A percentile compares a stretch with the other conserved stretches of the same genome.
Conservation (phyloP, 2,329 filamentous ascomycete species). For the Cyphellophora europaea region DNA sequence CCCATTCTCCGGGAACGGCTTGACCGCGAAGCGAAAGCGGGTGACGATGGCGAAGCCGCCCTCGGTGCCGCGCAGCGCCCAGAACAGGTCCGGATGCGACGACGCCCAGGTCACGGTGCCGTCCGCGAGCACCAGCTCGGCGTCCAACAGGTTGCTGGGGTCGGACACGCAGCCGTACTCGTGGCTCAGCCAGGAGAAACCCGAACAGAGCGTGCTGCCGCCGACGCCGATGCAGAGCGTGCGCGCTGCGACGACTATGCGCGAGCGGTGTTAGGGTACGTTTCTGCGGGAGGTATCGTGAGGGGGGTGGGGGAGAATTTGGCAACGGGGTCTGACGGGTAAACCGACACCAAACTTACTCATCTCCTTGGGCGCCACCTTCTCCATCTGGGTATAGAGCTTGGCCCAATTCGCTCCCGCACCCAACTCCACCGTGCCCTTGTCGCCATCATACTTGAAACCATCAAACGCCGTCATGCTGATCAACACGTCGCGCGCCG, state of each 20-base stretch:
- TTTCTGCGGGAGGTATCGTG: neutral
- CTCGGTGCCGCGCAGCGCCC: slow-evolving; percentile 32
- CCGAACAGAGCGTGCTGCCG: slow-evolving; percentile 27
- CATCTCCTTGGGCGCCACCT: slow-evolving; percentile 25
- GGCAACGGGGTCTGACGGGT: slow-evolving; percentile 1
- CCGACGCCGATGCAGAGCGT: slow-evolving; percentile 31
- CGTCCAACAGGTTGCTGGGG: slow-evolving; percentile 31
- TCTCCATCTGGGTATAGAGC: slow-evolving; percentile 26
- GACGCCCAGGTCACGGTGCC: slow-evolving; percentile 30
- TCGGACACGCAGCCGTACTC: slow-evolving; percentile 31
- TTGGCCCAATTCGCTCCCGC: slow-evolving; percentile 29
- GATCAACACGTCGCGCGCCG: slow-evolving; percentile 28
- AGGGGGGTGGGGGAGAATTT: neutral
- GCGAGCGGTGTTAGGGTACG: neutral
- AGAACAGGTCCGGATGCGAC: slow-evolving; percentile 30
- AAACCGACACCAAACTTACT: slow-evolving; percentile 16
- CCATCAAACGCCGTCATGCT: slow-evolving; percentile 28
- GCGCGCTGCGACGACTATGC: slow-evolving; percentile 25
- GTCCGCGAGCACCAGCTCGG: slow-evolving; percentile 28
- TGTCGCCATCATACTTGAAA: slow-evolving; percentile 25
- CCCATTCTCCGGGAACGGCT: slow-evolving; percentile 9
- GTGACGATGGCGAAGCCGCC: slow-evolving; percentile 19
- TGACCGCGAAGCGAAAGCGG: slow-evolving; percentile 12
- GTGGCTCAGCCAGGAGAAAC: slow-evolving; percentile 29
- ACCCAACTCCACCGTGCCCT: slow-evolving; percentile 25